phyloP scores from a whole-genome alignment of 192 early-diverging fungal genomes.

The Entomortierella beljakovae region DNA sequence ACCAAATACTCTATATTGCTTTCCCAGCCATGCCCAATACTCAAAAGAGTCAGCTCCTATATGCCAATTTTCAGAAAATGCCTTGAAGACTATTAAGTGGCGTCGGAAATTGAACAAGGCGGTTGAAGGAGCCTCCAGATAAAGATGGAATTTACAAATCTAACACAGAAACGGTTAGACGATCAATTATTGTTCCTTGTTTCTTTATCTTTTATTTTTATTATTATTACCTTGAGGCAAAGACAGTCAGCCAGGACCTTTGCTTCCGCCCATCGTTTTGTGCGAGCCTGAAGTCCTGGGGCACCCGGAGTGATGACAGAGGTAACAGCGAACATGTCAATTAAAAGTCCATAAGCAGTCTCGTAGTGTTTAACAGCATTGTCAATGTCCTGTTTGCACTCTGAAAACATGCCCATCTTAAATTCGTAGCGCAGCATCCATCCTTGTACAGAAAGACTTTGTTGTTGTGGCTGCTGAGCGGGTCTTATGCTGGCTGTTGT shows the following conservation, averaged over 20 bases:
- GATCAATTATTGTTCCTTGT: too few species aligned
- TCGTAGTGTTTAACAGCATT: conserved; percentile 73
- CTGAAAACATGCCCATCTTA: conserved; percentile 74
- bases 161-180: too few species aligned
- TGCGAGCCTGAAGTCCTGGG: conserved; percentile 59
- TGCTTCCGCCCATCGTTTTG: conserved; percentile 81
- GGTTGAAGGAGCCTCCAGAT: conserved; percentile 71
- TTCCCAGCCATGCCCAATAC: conserved; percentile 88
- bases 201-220: too few species aligned
- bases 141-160: conserved; percentile 83
- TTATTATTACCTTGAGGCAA: conserved; percentile 73
- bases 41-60: conserved; percentile 83
- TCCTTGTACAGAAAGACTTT: conserved; percentile 65
- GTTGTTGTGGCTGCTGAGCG: conserved; percentile 31
- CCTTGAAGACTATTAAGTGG: conserved; percentile 72
- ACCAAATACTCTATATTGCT: conserved; percentile 85
- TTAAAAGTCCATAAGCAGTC: conserved; percentile 71
- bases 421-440: conserved; percentile 88
- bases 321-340: conserved; percentile 72
- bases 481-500: conserved; percentile 11
- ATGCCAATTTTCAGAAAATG: conserved; percentile 67
- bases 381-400: conserved; percentile 73
- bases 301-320: conserved; percentile 59
- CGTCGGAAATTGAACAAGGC: conserved; percentile 78
- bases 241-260: conserved; percentile 76